phyloP scores from a whole-genome alignment of 2,329 filamentous ascomycete genomes.

The Myriosclerotinia duriaeana region DNA sequence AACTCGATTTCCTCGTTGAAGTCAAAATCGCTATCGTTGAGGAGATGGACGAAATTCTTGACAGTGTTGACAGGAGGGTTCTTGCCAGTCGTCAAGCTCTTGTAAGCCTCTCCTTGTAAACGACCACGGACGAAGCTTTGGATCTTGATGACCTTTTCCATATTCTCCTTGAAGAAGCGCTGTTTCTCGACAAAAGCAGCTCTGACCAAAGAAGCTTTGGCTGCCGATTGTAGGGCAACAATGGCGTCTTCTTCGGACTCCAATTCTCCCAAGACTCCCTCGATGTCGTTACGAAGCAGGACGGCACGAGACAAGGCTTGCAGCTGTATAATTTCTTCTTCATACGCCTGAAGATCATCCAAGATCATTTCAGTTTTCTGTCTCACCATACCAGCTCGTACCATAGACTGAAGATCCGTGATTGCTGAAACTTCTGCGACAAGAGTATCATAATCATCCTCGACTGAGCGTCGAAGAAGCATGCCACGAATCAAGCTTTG shows the following conservation, averaged over 20 bases:
- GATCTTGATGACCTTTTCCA: slow-evolving; percentile 98
- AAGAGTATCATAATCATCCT: slow-evolving; percentile 54
- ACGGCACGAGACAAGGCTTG: slow-evolving; percentile 79
- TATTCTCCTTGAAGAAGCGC: slow-evolving; percentile 89
- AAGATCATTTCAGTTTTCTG: slow-evolving; percentile 62
- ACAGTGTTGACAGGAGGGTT: slow-evolving; percentile 96
- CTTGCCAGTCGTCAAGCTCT: slow-evolving; percentile 91
- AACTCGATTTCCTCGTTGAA: slow-evolving; percentile 99
- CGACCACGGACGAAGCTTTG: slow-evolving; percentile 95
- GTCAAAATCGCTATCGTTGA: slow-evolving; percentile 98
- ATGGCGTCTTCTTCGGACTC: slow-evolving; percentile 81
- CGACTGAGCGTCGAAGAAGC: slow-evolving; percentile 54
- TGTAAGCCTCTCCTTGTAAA: slow-evolving; percentile 96
- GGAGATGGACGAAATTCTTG: slow-evolving; percentile 95
- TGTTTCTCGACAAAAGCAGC: slow-evolving; percentile 79
- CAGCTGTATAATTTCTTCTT: slow-evolving; percentile 64
- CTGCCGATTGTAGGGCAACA: slow-evolving; percentile 70
- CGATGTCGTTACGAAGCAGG: slow-evolving; percentile 72
- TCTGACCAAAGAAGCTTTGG: slow-evolving; percentile 72
- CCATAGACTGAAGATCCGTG: slow-evolving; percentile 63
- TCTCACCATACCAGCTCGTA: slow-evolving; percentile 65
- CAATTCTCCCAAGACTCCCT: slow-evolving; percentile 70
- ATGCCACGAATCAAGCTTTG: slow-evolving; percentile 63
- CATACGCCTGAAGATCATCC: slow-evolving; percentile 67
- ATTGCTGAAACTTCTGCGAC: slow-evolving; percentile 57